phyloP scores from a whole-genome alignment of 2,329 filamentous ascomycete genomes.

The Trichoderma lentiforme region DNA sequence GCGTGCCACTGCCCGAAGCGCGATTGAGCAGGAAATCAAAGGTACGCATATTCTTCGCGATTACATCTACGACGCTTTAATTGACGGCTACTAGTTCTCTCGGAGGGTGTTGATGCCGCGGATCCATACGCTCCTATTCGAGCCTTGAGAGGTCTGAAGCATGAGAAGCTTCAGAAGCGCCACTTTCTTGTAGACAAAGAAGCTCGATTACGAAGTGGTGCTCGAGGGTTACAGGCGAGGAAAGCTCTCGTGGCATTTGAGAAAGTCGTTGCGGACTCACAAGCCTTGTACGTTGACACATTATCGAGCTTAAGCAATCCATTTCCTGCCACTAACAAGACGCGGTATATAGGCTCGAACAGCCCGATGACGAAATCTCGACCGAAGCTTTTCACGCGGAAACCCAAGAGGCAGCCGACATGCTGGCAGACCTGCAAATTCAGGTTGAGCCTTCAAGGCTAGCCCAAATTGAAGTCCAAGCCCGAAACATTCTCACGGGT shows the following conservation, averaged over 20 bases:
- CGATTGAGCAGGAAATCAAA: slow-evolving; percentile 58
- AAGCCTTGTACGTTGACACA: slow-evolving; percentile 42
- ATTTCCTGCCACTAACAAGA: background rate
- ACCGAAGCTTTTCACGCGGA: slow-evolving; percentile 58
- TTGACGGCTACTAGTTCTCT: slow-evolving; percentile 45
- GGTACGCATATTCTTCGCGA: slow-evolving; percentile 36
- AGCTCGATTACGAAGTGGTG: slow-evolving; percentile 69
- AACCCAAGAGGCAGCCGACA: slow-evolving; percentile 65
- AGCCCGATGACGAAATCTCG: slow-evolving; percentile 56
- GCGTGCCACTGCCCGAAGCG: slow-evolving; percentile 52
- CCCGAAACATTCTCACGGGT: slow-evolving; percentile 63
- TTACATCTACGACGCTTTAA: background rate
- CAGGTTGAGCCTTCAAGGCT: slow-evolving; percentile 65
- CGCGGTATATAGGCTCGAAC: slow-evolving; percentile 37
- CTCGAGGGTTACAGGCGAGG: slow-evolving; percentile 70
- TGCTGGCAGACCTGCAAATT: slow-evolving; percentile 66
- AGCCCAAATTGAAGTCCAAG: slow-evolving; percentile 61
- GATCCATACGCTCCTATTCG: slow-evolving; percentile 57
- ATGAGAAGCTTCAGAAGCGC: slow-evolving; percentile 59
- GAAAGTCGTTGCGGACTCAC: slow-evolving; percentile 59
- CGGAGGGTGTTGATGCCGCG: slow-evolving; percentile 54
- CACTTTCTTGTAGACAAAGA: slow-evolving; percentile 71
- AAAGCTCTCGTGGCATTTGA: slow-evolving; percentile 70
- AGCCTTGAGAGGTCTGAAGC: slow-evolving; percentile 59
- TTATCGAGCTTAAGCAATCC: background rate